These are phyloP conservation scores for Cryptosporidium parvum DNA, from an alignment of 169 alveolate species.

Conservation along the genomic window DNA sequence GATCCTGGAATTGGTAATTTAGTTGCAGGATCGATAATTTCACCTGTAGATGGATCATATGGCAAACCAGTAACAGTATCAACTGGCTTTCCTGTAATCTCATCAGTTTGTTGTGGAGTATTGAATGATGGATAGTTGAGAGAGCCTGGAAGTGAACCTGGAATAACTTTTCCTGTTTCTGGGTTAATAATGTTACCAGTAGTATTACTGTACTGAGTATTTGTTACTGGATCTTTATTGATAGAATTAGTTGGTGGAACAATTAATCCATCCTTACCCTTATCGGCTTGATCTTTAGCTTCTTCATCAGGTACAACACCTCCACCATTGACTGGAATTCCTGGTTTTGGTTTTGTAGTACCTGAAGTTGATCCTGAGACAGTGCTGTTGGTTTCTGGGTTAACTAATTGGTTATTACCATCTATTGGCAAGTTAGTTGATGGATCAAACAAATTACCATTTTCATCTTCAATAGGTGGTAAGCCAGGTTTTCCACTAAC, in stretches of 20 bases:
- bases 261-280: conserved; percentile 37
- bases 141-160: conserved; percentile 66
- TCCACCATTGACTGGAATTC: conserved; percentile 50
- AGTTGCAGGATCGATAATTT: conserved; percentile 51
- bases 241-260: conserved; percentile 52
- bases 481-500: conserved; percentile 58
- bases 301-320: conserved; percentile 58
- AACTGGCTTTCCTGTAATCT: conserved; percentile 57
- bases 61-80: conserved; percentile 75
- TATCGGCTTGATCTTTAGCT: conserved; percentile 65
- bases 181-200: conserved; percentile 64
- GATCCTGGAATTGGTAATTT: conserved; percentile 67
- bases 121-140: conserved; percentile 33
- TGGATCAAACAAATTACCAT: conserved; percentile 50
- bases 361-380: conserved; percentile 51
- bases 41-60: conserved; percentile 58
- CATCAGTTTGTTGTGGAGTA: conserved; percentile 72
- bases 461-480: conserved; percentile 20
- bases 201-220: conserved; percentile 54
- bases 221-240: conserved; percentile 64
- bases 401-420: conserved; percentile 41
- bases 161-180: conserved; percentile 41
- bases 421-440: conserved; percentile 64
- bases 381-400: conserved; percentile 57
- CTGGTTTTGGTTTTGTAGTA: conserved; percentile 69